phyloP scores from a whole-genome alignment of 495 filamentous ascomycete species.

The Daldinia caldariorum region DNA sequence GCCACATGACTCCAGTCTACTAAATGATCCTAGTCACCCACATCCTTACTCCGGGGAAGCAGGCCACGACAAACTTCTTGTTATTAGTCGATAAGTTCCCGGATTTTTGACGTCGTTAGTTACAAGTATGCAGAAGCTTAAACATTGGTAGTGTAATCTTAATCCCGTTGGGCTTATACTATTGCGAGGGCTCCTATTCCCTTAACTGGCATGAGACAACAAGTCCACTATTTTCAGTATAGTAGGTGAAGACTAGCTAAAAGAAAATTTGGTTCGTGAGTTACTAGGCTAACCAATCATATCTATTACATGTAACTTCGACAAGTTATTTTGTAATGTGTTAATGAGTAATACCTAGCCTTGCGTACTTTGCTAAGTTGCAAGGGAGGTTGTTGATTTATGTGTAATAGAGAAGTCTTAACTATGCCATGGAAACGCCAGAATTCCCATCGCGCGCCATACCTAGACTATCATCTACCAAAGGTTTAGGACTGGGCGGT shows the following conservation, averaged over 20 bases:
- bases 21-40: not conserved
- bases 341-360: too few species aligned
- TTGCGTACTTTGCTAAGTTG: too few species aligned
- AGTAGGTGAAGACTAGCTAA: too few species aligned
- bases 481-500: not conserved
- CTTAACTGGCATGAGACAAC: too few species aligned
- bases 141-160: not conserved
- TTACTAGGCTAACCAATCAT: too few species aligned
- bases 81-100: not conserved
- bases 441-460: not conserved
- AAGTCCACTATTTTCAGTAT: too few species aligned
- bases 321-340: too few species aligned
- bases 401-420: not conserved
- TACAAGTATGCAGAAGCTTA: not conserved
- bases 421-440: not conserved
- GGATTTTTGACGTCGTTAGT: not conserved
- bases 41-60: not conserved
- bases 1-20: slow-evolving; percentile 1
- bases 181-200: slow-evolving; percentile 1
- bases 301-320: too few species aligned
- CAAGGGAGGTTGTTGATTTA: too few species aligned
- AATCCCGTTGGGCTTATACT: not conserved
- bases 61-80: not conserved
- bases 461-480: not conserved
- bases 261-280: too few species aligned